Conservation (phyloP, 345 rosid genomes). For the Psidium guajava region DNA sequence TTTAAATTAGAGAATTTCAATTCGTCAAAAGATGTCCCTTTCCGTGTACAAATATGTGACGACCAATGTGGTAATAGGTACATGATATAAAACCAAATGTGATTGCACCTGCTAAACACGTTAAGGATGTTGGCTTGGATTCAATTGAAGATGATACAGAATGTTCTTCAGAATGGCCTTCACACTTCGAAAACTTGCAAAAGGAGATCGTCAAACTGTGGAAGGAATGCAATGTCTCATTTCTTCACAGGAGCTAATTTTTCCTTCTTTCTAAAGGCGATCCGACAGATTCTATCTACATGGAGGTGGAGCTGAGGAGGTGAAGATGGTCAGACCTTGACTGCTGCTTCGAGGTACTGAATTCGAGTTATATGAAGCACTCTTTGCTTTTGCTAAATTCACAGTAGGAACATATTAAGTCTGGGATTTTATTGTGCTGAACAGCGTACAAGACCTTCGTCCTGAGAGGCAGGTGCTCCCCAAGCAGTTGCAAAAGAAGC, state of each 20-base stretch:
- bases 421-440: background rate
- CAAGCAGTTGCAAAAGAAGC: constrained; percentile 42
- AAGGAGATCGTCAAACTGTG: background rate
- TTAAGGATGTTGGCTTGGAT: too few species aligned
- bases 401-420: background rate
- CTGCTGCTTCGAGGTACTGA: background rate
- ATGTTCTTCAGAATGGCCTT: too few species aligned
- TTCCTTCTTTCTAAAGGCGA: constrained; percentile 4
- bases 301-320: constrained; percentile 6
- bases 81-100: too few species aligned
- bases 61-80: background rate
- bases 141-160: too few species aligned
- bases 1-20: background rate
- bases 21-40: background rate
- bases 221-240: background rate
- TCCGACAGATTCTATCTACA: constrained; percentile 3
- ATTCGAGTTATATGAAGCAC: background rate
- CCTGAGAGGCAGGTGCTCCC: constrained; percentile 66
- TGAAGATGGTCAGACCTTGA: background rate
- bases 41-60: background rate
- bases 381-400: background rate
- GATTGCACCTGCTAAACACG: too few species aligned
- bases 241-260: constrained; percentile 2
- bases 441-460: constrained; percentile 46
- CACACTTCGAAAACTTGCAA: too few species aligned